Conservation (phyloP, 495 filamentous ascomycete species). For the Penicillium malachiteum region DNA sequence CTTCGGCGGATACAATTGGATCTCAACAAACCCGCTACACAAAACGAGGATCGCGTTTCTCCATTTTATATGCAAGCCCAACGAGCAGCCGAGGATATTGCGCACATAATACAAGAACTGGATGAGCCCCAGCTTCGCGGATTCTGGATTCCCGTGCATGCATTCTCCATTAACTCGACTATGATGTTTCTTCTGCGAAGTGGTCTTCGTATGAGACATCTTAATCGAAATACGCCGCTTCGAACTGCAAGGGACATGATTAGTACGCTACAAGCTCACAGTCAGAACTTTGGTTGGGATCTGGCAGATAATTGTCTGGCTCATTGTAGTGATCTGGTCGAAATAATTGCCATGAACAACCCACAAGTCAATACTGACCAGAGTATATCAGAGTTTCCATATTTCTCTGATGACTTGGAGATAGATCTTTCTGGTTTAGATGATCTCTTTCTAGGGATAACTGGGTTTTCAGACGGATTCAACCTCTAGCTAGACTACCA, state of each 20-base stretch:
- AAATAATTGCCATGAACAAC: slow-evolving; percentile 6
- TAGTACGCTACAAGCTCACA: slow-evolving; percentile 6
- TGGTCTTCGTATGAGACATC: slow-evolving; percentile 13
- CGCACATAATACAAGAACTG: slow-evolving; percentile 33
- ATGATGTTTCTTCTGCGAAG: slow-evolving; percentile 32
- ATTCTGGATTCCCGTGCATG: slow-evolving; percentile 35
- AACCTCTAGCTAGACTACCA: background rate
- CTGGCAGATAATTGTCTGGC: slow-evolving; percentile 19
- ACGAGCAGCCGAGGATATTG: slow-evolving; percentile 28
- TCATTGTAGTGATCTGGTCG: slow-evolving; percentile 12
- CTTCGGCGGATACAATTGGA: slow-evolving; percentile 33
- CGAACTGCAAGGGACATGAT: slow-evolving; percentile 16
- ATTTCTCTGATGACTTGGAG: background rate
- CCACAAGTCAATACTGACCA: background rate
- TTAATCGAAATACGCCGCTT: slow-evolving; percentile 11
- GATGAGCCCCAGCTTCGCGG: slow-evolving; percentile 22
- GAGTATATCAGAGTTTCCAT: background rate
- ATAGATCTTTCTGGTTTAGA: background rate
- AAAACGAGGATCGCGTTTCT: slow-evolving; percentile 1
- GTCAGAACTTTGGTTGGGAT: slow-evolving; percentile 16
- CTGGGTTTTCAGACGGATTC: background rate
- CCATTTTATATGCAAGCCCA: slow-evolving; percentile 25
- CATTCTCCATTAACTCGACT: slow-evolving; percentile 31
- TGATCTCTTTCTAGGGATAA: background rate
- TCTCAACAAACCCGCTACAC: background rate